A percentile compares a stretch with the other conserved stretches of the same genome.
These are phyloP conservation scores for Heliamphora exappendiculata DNA, from an alignment of 148 eudicot genomes.

Conservation along the genomic window DNA sequence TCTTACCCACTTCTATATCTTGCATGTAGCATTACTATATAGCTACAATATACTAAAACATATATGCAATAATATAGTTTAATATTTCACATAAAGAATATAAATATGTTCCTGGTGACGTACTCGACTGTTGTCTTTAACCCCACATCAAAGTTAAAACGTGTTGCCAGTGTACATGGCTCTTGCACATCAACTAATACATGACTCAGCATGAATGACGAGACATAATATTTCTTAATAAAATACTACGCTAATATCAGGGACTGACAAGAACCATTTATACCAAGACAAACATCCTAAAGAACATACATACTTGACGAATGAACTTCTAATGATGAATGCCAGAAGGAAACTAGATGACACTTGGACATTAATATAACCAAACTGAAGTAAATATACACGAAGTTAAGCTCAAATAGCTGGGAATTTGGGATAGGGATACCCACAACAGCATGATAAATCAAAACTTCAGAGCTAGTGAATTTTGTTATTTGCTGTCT, in stretches of 20 bases:
- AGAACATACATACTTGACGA: not conserved
- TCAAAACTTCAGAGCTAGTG: not conserved
- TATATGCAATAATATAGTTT: not conserved
- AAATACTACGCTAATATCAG: not conserved
- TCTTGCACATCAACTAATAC: not conserved
- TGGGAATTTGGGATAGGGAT: not conserved
- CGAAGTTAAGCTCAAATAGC: not conserved
- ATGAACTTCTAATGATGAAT: too few relatives aligned
- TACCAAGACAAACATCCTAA: not conserved
- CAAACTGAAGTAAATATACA: not conserved
- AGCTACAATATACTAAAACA: not conserved
- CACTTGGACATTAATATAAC: not conserved
- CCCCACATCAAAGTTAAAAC: not conserved
- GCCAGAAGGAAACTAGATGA: not conserved
- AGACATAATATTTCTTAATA: not conserved
- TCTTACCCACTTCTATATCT: not conserved
- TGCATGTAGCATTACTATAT: not conserved
- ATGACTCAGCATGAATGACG: not conserved
- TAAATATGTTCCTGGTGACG: not conserved
- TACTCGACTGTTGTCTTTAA: not conserved
- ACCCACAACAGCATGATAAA: not conserved
- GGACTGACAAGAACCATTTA: not conserved
- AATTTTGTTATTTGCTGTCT: not conserved
- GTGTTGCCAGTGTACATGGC: not conserved
- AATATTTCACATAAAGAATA: not conserved